A percentile compares a stretch with the other conserved stretches of the same genome.
Conservation (phyloP, 495 filamentous ascomycete species). For the Trypethelium eluteriae region DNA sequence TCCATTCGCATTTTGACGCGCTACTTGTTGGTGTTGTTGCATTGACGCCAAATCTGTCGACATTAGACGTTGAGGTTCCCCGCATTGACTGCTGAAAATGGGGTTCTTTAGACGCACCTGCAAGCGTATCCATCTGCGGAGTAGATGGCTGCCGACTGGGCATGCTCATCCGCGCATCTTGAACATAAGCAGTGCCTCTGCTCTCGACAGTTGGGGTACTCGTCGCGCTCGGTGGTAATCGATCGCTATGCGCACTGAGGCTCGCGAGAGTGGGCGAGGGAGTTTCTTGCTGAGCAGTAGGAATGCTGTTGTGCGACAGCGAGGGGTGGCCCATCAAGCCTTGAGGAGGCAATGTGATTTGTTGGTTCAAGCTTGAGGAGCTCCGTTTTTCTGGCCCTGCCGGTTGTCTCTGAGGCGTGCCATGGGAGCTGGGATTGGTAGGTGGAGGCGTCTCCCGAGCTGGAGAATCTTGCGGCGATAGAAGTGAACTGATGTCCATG, state of each 20-base stretch:
- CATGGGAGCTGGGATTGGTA: constrained; percentile 28
- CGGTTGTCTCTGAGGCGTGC: constrained; percentile 19
- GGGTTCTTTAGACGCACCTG: constrained; percentile 30
- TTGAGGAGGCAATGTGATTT: constrained; percentile 33
- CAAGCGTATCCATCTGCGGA: constrained; percentile 57
- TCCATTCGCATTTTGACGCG: constrained; percentile 41
- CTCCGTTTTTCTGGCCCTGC: constrained; percentile 32
- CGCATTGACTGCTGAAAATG: neutral
- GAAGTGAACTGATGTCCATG: constrained; percentile 68
- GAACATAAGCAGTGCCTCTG: constrained; percentile 20
- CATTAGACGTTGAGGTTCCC: neutral
- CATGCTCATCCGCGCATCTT: constrained; percentile 9
- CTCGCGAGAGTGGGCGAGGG: constrained; percentile 24
- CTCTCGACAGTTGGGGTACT: constrained; percentile 33
- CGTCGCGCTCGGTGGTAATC: constrained; percentile 23
- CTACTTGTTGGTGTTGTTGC: constrained; percentile 53
- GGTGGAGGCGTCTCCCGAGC: constrained; percentile 36
- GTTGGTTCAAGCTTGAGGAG: constrained; percentile 35
- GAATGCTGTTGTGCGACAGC: constrained; percentile 1
- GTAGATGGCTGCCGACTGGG: constrained; percentile 45
- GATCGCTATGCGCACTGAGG: constrained; percentile 21
- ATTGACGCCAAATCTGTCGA: constrained; percentile 52
- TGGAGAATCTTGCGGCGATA: constrained; percentile 61
- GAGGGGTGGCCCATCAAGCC: neutral
- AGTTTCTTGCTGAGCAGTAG: constrained; percentile 15